Conservation (phyloP, 2,329 filamentous ascomycete species). For the Shiraia bambusicola region DNA sequence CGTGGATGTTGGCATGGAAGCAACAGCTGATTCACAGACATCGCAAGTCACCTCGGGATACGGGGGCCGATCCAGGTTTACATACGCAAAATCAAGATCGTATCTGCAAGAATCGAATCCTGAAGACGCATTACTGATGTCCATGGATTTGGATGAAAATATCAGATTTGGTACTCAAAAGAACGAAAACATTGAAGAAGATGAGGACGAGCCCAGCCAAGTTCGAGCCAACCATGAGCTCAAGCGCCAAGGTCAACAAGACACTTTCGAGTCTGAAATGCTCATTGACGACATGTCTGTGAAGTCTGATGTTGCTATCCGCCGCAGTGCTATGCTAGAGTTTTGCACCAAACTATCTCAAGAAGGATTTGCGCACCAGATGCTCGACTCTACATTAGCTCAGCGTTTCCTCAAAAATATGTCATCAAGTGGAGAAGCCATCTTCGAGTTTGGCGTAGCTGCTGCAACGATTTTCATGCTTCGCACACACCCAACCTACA, state of each 20-base stretch:
- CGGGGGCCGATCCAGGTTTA: slow-evolving; percentile 49
- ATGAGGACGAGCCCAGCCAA: slow-evolving; percentile 45
- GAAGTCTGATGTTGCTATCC: slow-evolving; percentile 43
- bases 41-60: slow-evolving; percentile 24
- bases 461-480: slow-evolving; percentile 65
- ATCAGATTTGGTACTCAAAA: slow-evolving; percentile 20
- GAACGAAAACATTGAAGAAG: slow-evolving; percentile 41
- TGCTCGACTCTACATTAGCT: slow-evolving; percentile 73
- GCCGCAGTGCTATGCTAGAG: slow-evolving; percentile 57
- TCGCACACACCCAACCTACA: slow-evolving; percentile 60
- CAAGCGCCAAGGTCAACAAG: slow-evolving; percentile 59
- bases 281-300: slow-evolving; percentile 62
- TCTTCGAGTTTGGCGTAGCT: slow-evolving; percentile 63
- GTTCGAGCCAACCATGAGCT: slow-evolving; percentile 64
- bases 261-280: slow-evolving; percentile 56
- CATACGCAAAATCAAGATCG: slow-evolving; percentile 61
- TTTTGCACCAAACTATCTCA: slow-evolving; percentile 57
- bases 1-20: slow-evolving; percentile 24
- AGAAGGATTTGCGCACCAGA: slow-evolving; percentile 66
- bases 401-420: slow-evolving; percentile 66
- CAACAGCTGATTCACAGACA: slow-evolving; percentile 26
- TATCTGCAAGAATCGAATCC: slow-evolving; percentile 57
- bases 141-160: slow-evolving; percentile 35
- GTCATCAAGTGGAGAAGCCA: slow-evolving; percentile 46
- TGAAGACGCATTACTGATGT: slow-evolving; percentile 43